These are phyloP conservation scores for Fonsecaea pedrosoi DNA, from an alignment of 2,329 filamentous ascomycete species.

Conservation along the genomic window DNA sequence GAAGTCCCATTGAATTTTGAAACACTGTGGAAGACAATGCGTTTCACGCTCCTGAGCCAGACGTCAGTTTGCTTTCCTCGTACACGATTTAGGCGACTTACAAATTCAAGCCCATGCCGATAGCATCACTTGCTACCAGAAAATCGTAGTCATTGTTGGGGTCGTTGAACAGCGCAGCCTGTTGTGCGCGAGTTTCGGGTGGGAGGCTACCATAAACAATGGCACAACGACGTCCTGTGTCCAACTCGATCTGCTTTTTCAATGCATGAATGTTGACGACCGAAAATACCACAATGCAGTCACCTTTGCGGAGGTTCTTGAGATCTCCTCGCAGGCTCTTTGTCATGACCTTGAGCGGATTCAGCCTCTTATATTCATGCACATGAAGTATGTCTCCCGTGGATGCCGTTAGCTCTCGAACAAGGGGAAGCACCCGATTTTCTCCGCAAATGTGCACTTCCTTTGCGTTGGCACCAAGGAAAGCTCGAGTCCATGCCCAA, in stretches of 20 bases:
- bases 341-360: slow-evolving; percentile 71
- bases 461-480: slow-evolving; percentile 83
- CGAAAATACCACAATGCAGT: slow-evolving; percentile 88
- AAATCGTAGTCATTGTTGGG: slow-evolving; percentile 95
- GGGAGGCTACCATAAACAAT: slow-evolving; percentile 92
- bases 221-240: slow-evolving; percentile 80
- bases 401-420: slow-evolving; percentile 76
- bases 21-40: slow-evolving; percentile 82
- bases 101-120: slow-evolving; percentile 96
- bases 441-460: slow-evolving; percentile 96
- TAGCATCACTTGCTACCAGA: slow-evolving; percentile 90
- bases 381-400: slow-evolving; percentile 83
- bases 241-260: slow-evolving; percentile 76
- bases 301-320: slow-evolving; percentile 77
- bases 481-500: slow-evolving; percentile 91
- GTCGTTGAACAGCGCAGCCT: slow-evolving; percentile 93
- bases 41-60: slow-evolving; percentile 70
- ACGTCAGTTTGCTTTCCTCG: slow-evolving; percentile 23
- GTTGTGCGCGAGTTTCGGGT: slow-evolving; percentile 88
- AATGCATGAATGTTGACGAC: slow-evolving; percentile 80
- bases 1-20: slow-evolving; percentile 72
- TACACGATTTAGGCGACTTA: slow-evolving; percentile 52
- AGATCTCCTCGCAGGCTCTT: slow-evolving; percentile 70
- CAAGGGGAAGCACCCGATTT: slow-evolving; percentile 77
- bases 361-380: slow-evolving; percentile 83